Percentiles rank a stretch among this genome's conserved stretches.
Evolutionary conservation across 495 filamentous ascomycete genomes (phyloP).

Genomic region (Hyphodiscus hymeniophilus): DNA sequence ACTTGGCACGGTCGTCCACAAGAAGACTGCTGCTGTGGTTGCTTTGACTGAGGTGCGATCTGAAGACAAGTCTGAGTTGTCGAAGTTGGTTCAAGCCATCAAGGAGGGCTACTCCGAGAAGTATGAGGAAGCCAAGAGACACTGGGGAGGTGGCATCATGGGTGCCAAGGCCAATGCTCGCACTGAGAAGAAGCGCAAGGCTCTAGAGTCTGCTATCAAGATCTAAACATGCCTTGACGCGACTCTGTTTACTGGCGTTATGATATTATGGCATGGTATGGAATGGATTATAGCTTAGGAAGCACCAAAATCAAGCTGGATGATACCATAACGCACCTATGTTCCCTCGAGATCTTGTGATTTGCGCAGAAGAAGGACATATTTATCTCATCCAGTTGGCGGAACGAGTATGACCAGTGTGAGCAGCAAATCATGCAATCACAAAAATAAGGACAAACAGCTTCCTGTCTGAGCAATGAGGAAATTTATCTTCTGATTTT

Average conservation of each 20-base stretch:
- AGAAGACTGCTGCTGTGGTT: slow-evolving; percentile 98
- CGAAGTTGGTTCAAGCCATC: slow-evolving; percentile 90
- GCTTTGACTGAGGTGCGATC: slow-evolving; percentile 92
- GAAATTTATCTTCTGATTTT: too few relatives aligned
- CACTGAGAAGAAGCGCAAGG: slow-evolving; percentile 95
- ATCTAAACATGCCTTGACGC: slow-evolving; percentile 52
- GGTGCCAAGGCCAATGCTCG: slow-evolving; percentile 90
- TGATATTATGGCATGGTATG: slow-evolving; percentile 20
- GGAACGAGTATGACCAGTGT: too few relatives aligned
- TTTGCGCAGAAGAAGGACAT: too few relatives aligned
- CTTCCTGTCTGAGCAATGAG: too few relatives aligned
- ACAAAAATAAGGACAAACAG: too few relatives aligned
- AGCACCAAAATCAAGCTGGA: slow-evolving; percentile 19
- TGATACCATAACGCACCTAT: slow-evolving; percentile 17
- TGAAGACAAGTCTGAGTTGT: slow-evolving; percentile 95
- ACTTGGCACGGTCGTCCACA: slow-evolving; percentile 97
- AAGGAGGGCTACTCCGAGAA: slow-evolving; percentile 98
- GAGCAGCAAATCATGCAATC: too few relatives aligned
- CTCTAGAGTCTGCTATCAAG: slow-evolving; percentile 86
- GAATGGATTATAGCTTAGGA: slow-evolving; percentile 18
- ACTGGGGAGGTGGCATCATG: slow-evolving; percentile 99
- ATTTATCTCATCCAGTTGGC: too few relatives aligned
- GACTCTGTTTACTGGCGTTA: slow-evolving; percentile 11
- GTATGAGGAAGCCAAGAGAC: slow-evolving; percentile 83
- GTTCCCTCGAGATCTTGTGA: too few relatives aligned